Evolutionary conservation across 306 rosid species (phyloP).

Genomic region (Nissolia schottii): DNA sequence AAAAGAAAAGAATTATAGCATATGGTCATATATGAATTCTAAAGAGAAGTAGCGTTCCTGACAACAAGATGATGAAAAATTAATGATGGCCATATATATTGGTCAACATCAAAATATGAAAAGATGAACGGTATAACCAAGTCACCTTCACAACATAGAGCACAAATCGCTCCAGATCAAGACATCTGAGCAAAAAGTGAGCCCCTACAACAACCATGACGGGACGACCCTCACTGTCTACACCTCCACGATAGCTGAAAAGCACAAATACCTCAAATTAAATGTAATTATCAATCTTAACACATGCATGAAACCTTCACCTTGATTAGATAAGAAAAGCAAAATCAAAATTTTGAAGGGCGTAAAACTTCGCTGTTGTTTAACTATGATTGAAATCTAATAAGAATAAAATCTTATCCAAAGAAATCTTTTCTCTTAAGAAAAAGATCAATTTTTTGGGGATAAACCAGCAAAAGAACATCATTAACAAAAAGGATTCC

Average conservation of each 20-base stretch:
- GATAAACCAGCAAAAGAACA: constrained; percentile 1
- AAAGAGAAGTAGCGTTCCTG: neutral
- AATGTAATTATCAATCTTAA: constrained; percentile 14
- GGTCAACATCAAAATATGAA: neutral
- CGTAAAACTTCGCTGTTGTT: neutral
- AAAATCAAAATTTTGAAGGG: constrained; percentile 7
- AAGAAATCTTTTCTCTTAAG: neutral
- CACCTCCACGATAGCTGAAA: constrained; percentile 95
- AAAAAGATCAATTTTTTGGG: constrained; percentile 4
- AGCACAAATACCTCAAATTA: constrained; percentile 10
- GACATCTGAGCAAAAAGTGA: constrained; percentile 92
- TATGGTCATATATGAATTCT: neutral
- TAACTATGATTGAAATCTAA: neutral
- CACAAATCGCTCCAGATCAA: constrained; percentile 91
- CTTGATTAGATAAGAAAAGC: neutral
- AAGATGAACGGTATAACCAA: constrained; percentile 24
- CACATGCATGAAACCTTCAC: neutral
- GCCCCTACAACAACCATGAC: constrained; percentile 98
- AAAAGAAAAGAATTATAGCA: neutral
- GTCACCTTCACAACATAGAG: constrained; percentile 79
- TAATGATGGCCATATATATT: constrained; percentile 12
- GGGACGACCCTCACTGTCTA: constrained; percentile 92
- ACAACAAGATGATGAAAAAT: constrained; percentile 12
- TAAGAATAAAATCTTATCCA: neutral
- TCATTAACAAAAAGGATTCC: neutral